Percentiles rank a stretch among this genome's conserved stretches.
Evolutionary conservation across 352 stramenopile genomes (phyloP).

Genomic region (Globisporangium echinulatum): DNA sequence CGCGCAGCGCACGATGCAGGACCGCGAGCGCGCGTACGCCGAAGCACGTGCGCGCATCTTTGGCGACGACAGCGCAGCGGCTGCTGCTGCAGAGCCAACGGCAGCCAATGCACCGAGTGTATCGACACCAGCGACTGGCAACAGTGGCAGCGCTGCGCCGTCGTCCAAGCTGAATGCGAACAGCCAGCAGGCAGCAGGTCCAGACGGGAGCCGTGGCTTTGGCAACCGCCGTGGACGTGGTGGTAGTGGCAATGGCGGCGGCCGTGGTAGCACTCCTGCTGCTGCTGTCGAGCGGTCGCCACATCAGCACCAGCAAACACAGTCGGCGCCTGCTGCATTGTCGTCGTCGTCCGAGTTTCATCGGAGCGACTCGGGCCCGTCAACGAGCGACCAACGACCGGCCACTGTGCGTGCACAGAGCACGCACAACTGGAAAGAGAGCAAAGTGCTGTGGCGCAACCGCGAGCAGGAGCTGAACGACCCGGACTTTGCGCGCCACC

Average conservation of each 20-base stretch:
- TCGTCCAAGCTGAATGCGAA: slow-evolving; percentile 12
- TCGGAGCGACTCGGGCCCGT: background rate
- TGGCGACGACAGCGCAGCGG: slow-evolving; percentile 43
- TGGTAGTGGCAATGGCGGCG: background rate
- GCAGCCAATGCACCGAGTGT: background rate
- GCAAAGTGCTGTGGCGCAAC: slow-evolving; percentile 92
- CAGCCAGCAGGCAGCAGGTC: slow-evolving; percentile 42
- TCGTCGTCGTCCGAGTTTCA: background rate
- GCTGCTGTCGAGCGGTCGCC: slow-evolving; percentile 1
- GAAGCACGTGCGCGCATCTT: slow-evolving; percentile 94
- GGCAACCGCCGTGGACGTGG: slow-evolving; percentile 8
- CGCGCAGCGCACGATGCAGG: slow-evolving; percentile 72
- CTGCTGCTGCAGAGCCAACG: slow-evolving; percentile 5
- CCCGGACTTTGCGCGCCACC: slow-evolving; percentile 86
- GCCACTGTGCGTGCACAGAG: slow-evolving; percentile 5
- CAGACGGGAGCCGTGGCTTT: slow-evolving; percentile 50
- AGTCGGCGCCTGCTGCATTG: background rate
- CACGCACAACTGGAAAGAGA: slow-evolving; percentile 79
- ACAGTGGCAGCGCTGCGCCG: slow-evolving; percentile 2
- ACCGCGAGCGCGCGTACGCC: slow-evolving; percentile 92
- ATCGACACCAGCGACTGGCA: background rate
- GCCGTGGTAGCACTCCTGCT: background rate
- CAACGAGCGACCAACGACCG: background rate
- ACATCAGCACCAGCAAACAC: background rate
- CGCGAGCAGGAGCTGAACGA: slow-evolving; percentile 92